Base-by-base conservation (phyloP, 1,284 basidiomycete genomes). In the Naganishia liquefaciens region DNA sequence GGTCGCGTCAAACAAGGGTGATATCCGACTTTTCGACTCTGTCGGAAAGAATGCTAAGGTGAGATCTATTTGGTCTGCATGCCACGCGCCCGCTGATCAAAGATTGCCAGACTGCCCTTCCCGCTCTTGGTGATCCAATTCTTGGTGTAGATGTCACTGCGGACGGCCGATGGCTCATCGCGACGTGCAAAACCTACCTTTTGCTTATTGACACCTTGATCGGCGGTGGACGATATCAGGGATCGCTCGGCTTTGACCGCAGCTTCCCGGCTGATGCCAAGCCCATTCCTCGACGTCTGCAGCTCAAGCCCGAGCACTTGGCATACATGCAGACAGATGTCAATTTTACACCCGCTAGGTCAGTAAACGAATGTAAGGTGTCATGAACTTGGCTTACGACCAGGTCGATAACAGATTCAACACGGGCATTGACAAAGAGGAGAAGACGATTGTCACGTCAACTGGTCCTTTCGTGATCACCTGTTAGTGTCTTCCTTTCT, bases 21-120 rank as follows among this genome's bases (percentile, higher is more conserved):
- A 99, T 76, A 90, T 99, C 69, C 85, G 95, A 52, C 81, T 99
- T 60, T 99, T 95, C 73, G 96, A 99, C 77, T 83, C 88, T 60
- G 91, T 99, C 70, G 96, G 96, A 53, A 99, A 98, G 85, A 99
- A 93, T 73, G 96, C 96, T 40, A 99, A 99, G 72, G 77, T 77
- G 42, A 53, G 64, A 21, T 15, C 9, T 11, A 17, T 47, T 3
- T 39, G 21, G 10, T 43, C 15, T n/a, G 13, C n/a, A 9, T 17
- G n/a, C 23, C 25, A 33, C n/a, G 44, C 44, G 37, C 21, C 19
- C 13, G 53, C 46, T 40, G 2, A 66, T n/a, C 9, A 23, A 11
- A 5, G 17, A 42, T 23, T n/a, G n/a, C n/a, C 21, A 78, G 86
- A 99, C 96, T 23, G 93, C 93, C n/a, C 81, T 99, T 53, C 93